Base-by-base conservation (phyloP, 352 stramenopile species). In the Phytopythium delawarense region DNA sequence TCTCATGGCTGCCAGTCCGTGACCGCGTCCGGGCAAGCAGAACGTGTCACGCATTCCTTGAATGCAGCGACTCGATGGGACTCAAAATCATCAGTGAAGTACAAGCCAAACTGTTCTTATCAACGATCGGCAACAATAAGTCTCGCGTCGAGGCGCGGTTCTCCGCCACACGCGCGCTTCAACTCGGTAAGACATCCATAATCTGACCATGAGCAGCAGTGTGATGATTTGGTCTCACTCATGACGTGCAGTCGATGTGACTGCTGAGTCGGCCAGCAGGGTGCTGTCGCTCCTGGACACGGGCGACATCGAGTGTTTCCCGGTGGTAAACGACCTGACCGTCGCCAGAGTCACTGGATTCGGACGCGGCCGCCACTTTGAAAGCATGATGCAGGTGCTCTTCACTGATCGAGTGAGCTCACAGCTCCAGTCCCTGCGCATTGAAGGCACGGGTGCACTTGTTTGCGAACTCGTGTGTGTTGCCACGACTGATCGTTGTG, bases 401-500 rank as follows among this genome's bases (percentile, higher is more conserved):
- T 86, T 90, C 61, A 82, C 72, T 12, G 71, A 79, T 44, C 66
- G 70, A 30, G 64, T 90, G 11, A 86, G 69, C 42, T 69, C 61
- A 6, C 58, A 60, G 15, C 65, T 90, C 0, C 39, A 62, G 6
- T 58, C 45, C 4, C 61, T 88, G n/a, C 56, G 70, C 32, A 51
- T 89, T 2, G 69, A 59, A 12, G 66, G 74, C 80, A 58, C 8
- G 60, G 28, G 2, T 32, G 28, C 28, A 15, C 2, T 45, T 23
- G 18, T 20, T 49, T 18, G 55, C 18, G 5, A 42, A 32, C 25
- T 9, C 55, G n/a, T 37, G n/a, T 40, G 18, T 53, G 15, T 18
- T 37, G n/a, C 7, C 40, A 13, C 8, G 12, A 18, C 37, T 30
- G 23, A 49, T 55, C 18, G 35, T 28, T 25, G 20, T 61, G 7